A percentile compares a stretch with the other conserved stretches of the same genome.
phyloP scores from a whole-genome alignment of 352 stramenopile species.

The Poterioochromonas sp. region DNA sequence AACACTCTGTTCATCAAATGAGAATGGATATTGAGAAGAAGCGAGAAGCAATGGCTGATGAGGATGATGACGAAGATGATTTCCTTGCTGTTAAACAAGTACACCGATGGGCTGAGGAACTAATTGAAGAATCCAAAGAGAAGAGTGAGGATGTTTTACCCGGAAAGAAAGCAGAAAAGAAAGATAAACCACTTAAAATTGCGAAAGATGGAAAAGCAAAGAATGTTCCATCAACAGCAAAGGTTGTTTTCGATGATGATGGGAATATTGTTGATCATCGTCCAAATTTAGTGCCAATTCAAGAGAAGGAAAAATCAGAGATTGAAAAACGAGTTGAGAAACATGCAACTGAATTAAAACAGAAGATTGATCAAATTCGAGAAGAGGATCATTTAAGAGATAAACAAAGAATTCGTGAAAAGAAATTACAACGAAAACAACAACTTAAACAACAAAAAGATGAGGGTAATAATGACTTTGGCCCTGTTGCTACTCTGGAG shows the following conservation, averaged over 20 bases:
- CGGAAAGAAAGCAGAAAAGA: constrained; percentile 54
- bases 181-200: constrained; percentile 71
- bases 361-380: constrained; percentile 60
- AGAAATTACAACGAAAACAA: constrained; percentile 58
- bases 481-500: not conserved
- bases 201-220: constrained; percentile 60
- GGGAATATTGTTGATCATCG: constrained; percentile 57
- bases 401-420: constrained; percentile 67
- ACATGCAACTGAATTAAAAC: constrained; percentile 54
- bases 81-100: constrained; percentile 79
- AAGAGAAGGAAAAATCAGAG: constrained; percentile 45
- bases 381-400: constrained; percentile 72
- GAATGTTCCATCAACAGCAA: constrained; percentile 58
- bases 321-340: constrained; percentile 54
- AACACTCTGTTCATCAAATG: constrained; percentile 33
- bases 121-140: constrained; percentile 47
- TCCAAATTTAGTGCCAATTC: constrained; percentile 31
- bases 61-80: constrained; percentile 69
- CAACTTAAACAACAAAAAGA: constrained; percentile 40
- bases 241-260: constrained; percentile 87
- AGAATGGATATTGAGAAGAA: constrained; percentile 36
- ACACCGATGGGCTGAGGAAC: constrained; percentile 47
- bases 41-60: not conserved
- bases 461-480: not conserved
- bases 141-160: constrained; percentile 51